Conservation (phyloP, 1,284 basidiomycete species). For the Mycosarcoma maydis region DNA sequence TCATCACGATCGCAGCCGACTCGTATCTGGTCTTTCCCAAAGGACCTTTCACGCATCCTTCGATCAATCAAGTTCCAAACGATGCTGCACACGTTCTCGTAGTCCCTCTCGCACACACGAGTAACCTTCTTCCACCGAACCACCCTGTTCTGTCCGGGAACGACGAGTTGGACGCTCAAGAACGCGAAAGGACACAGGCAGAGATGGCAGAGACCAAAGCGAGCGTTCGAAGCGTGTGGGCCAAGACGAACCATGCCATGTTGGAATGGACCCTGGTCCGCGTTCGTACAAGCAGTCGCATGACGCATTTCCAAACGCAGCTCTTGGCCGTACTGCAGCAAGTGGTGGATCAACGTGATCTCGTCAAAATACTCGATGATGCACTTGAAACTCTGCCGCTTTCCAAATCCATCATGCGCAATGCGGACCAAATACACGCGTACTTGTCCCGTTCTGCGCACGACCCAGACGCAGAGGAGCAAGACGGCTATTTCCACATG, state of each 20-base stretch:
- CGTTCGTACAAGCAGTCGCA: slow-evolving; percentile 34
- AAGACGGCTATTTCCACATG: slow-evolving; percentile 28
- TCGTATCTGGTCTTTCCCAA: slow-evolving; percentile 62
- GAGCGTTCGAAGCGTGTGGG: slow-evolving; percentile 33
- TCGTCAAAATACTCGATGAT: slow-evolving; percentile 11
- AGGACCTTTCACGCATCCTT: slow-evolving; percentile 47
- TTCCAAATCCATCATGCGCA: not conserved
- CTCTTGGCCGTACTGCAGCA: slow-evolving; percentile 33
- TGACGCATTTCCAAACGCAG: slow-evolving; percentile 61
- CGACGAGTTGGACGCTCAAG: slow-evolving; percentile 2
- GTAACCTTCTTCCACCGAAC: slow-evolving; percentile 13
- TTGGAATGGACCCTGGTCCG: slow-evolving; percentile 46
- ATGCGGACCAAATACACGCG: not conserved
- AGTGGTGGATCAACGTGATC: not conserved
- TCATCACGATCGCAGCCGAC: slow-evolving; percentile 54
- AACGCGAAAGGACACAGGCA: slow-evolving; percentile 3
- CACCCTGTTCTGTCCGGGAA: slow-evolving; percentile 4
- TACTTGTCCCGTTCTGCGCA: no score
- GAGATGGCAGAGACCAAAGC: slow-evolving; percentile 42
- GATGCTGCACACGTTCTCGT: slow-evolving; percentile 60
- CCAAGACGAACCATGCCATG: slow-evolving; percentile 16
- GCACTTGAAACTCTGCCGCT: not conserved
- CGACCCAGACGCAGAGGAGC: slow-evolving; percentile 16
- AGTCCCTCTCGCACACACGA: slow-evolving; percentile 53
- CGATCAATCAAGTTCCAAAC: slow-evolving; percentile 31